A percentile compares a stretch with the other conserved stretches of the same genome.
These are phyloP conservation scores for Entomortierella lignicola DNA, from an alignment of 192 early-diverging fungal genomes.

Conservation along the genomic window DNA sequence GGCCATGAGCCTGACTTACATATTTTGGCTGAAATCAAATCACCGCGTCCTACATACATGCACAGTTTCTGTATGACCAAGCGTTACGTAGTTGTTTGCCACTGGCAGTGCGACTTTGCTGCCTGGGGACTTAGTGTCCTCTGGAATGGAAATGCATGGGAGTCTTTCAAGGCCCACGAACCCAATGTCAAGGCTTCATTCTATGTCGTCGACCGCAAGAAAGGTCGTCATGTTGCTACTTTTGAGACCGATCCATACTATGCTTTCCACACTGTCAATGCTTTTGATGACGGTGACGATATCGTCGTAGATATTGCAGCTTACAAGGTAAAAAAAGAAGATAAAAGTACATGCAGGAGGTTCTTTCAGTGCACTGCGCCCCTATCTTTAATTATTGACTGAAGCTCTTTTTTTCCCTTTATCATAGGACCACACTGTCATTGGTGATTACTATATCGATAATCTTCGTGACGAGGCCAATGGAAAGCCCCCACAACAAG, in stretches of 20 bases:
- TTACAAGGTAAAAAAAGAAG: conserved; percentile 43
- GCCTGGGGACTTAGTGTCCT: conserved; percentile 54
- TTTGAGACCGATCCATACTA: conserved; percentile 60
- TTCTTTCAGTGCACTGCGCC: no score
- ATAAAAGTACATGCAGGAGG: not conserved
- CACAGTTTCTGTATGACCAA: conserved; percentile 68
- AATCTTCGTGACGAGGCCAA: conserved; percentile 40
- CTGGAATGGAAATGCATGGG: conserved; percentile 57
- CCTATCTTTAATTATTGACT: no score
- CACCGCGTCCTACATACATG: conserved; percentile 57
- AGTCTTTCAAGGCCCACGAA: conserved; percentile 48
- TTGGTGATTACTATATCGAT: conserved; percentile 51
- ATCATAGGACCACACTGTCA: conserved; percentile 43
- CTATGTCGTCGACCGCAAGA: conserved; percentile 57
- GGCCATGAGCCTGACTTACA: conserved; percentile 40
- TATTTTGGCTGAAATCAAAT: conserved; percentile 46
- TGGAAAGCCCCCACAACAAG: conserved; percentile 42
- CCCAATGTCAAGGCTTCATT: conserved; percentile 38
- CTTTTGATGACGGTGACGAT: conserved; percentile 61
- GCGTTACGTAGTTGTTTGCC: conserved; percentile 66
- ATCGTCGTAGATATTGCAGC: conserved; percentile 54
- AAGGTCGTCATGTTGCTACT: conserved; percentile 59
- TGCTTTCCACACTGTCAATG: conserved; percentile 65
- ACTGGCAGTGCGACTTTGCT: conserved; percentile 59
- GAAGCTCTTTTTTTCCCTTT: conserved; percentile 5